Evolutionary conservation across 225 moss, liverwort and hornwort species (phyloP).

Genomic region (Marchantia polymorpha): DNA sequence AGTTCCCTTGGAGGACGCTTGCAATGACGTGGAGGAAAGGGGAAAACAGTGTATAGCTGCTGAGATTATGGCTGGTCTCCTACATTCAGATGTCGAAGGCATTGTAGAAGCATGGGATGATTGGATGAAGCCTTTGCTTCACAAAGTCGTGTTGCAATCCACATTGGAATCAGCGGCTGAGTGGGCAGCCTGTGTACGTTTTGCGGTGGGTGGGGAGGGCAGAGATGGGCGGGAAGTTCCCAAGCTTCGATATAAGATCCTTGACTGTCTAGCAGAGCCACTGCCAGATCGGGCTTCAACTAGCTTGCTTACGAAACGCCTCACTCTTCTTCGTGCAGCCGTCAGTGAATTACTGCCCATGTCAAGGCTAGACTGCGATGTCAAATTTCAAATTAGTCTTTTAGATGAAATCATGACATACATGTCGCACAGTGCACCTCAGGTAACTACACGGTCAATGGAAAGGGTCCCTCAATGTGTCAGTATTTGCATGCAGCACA

Average conservation of each 20-base stretch:
- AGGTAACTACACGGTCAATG: constrained; percentile 17
- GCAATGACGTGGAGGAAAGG: constrained; percentile 72
- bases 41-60: constrained; percentile 84
- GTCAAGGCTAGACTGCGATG: constrained; percentile 15
- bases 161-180: constrained; percentile 76
- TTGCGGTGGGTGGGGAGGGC: constrained; percentile 71
- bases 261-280: constrained; percentile 66
- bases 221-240: constrained; percentile 48
- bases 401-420: constrained; percentile 30
- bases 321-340: constrained; percentile 59
- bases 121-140: constrained; percentile 56
- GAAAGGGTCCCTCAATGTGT: background rate
- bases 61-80: constrained; percentile 72
- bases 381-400: constrained; percentile 31
- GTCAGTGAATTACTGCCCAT: constrained; percentile 37
- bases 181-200: constrained; percentile 79
- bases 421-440: constrained; percentile 44
- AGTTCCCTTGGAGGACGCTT: constrained; percentile 64
- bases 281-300: constrained; percentile 60
- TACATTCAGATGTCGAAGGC: constrained; percentile 67
- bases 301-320: constrained; percentile 71
- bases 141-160: constrained; percentile 53
- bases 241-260: constrained; percentile 58
- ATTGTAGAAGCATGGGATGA: constrained; percentile 72
- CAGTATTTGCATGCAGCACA: background rate